Percentiles rank a stretch among this genome's conserved stretches.
Evolutionary conservation across 768 basidiomycete species (phyloP).

Genomic region (Mycena epipterygia): DNA sequence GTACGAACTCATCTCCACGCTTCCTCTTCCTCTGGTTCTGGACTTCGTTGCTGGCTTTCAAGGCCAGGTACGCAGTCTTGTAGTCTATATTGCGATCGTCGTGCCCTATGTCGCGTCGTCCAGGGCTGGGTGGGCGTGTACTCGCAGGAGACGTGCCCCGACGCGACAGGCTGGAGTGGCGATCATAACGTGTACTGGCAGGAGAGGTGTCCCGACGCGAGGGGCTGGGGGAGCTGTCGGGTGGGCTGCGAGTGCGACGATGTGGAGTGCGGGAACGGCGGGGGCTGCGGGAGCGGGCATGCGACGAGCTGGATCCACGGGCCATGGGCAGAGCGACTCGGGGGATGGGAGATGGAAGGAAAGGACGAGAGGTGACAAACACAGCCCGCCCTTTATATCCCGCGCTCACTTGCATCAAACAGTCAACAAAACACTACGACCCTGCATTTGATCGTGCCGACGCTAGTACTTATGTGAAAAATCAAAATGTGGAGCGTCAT

Average conservation of each 20-base stretch:
- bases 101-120: too few relatives aligned
- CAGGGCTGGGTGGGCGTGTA: too few relatives aligned
- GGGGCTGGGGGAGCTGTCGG: neutral
- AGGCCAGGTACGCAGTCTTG: constrained; percentile 1
- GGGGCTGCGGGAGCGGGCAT: neutral
- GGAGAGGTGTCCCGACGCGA: neutral
- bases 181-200: neutral
- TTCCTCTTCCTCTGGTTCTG: constrained; percentile 3
- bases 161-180: too few relatives aligned
- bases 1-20: neutral
- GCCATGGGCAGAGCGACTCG: neutral
- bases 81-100: neutral
- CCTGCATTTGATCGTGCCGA: constrained; percentile 14
- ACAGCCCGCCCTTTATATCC: neutral
- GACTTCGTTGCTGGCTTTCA: neutral
- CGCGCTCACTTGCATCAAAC: constrained; percentile 19
- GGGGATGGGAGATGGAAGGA: constrained; percentile 8
- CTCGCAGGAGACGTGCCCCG: too few relatives aligned
- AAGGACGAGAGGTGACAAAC: neutral
- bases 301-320: neutral
- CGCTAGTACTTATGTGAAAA: too few relatives aligned
- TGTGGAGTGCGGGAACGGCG: neutral
- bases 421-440: constrained; percentile 16
- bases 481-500: neutral
- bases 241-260: neutral